phyloP scores from a whole-genome alignment of 2,329 filamentous ascomycete genomes.

The Talaromyces sp. region DNA sequence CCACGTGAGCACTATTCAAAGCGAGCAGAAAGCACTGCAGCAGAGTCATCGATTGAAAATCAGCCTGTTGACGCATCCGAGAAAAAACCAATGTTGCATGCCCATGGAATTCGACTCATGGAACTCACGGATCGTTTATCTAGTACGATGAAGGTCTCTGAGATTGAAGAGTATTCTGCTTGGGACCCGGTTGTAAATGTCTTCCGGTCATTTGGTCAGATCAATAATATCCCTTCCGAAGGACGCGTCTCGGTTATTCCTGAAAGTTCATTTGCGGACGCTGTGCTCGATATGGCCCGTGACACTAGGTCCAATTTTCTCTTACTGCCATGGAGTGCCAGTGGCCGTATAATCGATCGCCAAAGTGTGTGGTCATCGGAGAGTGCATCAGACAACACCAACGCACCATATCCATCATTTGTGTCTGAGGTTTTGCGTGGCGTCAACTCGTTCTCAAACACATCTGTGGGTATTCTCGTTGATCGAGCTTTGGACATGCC shows the following conservation, averaged over 20 bases:
- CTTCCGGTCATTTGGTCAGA: constrained; percentile 80
- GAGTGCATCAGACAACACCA: constrained; percentile 55
- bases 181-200: constrained; percentile 85
- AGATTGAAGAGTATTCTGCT: constrained; percentile 67
- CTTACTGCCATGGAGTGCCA: constrained; percentile 86
- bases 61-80: constrained; percentile 24
- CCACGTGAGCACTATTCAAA: constrained; percentile 35
- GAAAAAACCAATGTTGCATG: constrained; percentile 53
- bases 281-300: constrained; percentile 65
- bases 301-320: constrained; percentile 70
- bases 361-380: constrained; percentile 49
- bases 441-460: constrained; percentile 46
- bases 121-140: constrained; percentile 90
- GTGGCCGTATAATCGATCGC: constrained; percentile 69
- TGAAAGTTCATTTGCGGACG: constrained; percentile 72
- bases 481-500: constrained; percentile 61
- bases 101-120: constrained; percentile 79
- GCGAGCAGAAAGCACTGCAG: constrained; percentile 4
- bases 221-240: constrained; percentile 77
- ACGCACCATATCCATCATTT: constrained; percentile 66
- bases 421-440: constrained; percentile 64
- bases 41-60: constrained; percentile 22
- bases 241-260: constrained; percentile 78
- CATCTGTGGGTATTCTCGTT: constrained; percentile 71
- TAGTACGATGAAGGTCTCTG: constrained; percentile 89